Percentiles rank a stretch among this genome's conserved stretches.
These are phyloP conservation scores for Candolleomyces aberdarensis DNA, from an alignment of 768 basidiomycete species.

Conservation along the genomic window DNA sequence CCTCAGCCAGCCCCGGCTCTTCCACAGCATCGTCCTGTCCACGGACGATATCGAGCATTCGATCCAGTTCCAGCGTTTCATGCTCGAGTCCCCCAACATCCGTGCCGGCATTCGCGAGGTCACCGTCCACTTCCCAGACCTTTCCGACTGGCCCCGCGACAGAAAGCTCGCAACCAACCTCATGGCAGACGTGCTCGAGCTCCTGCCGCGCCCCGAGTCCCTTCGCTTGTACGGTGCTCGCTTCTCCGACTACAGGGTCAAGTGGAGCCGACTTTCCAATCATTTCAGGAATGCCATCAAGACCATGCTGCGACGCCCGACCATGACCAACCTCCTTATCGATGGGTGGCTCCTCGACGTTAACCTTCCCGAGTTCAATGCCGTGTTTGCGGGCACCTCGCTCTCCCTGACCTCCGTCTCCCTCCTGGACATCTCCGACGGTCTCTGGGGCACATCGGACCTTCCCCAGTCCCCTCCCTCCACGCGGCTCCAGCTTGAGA, in stretches of 20 bases:
- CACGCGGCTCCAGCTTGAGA: conserved; percentile 1
- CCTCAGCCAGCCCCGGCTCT: conserved; percentile 8
- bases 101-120: conserved; percentile 6
- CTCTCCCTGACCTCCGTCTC: conserved; percentile 1
- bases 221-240: conserved; percentile 8
- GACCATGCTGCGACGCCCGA: conserved; percentile 4
- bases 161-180: conserved; percentile 4
- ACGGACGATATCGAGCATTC: conserved; percentile 1
- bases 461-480: not conserved
- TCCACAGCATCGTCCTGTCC: conserved; percentile 4
- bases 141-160: conserved; percentile 1
- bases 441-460: conserved; percentile 5
- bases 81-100: conserved; percentile 6
- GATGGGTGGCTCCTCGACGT: conserved; percentile 11
- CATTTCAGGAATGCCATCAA: conserved; percentile 5
- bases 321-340: conserved; percentile 4
- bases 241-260: conserved; percentile 5
- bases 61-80: conserved; percentile 6
- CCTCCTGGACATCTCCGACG: conserved; percentile 8
- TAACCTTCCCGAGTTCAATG: conserved; percentile 5
- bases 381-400: not conserved
- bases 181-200: conserved; percentile 10
- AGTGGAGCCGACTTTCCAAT: conserved; percentile 4
- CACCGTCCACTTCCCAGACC: conserved; percentile 8
- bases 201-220: conserved; percentile 9